These are phyloP conservation scores for Lindgomyces ingoldianus DNA, from an alignment of 495 filamentous ascomycete species.

Conservation along the genomic window DNA sequence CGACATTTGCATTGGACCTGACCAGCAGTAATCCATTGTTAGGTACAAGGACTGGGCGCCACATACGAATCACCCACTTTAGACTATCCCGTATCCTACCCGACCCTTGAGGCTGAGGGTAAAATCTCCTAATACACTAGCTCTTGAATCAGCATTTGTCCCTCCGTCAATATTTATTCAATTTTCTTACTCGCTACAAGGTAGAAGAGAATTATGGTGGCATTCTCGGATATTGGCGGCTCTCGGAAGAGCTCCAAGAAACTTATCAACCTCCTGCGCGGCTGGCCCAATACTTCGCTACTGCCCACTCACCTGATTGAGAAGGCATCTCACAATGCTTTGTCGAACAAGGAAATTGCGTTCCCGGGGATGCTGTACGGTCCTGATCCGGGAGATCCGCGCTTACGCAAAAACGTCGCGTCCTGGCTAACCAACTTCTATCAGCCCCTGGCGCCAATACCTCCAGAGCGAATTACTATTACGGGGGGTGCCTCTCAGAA, in stretches of 20 bases:
- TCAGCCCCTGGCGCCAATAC: constrained; percentile 47
- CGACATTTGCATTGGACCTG: background rate
- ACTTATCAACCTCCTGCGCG: constrained; percentile 30
- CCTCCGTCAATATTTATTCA: background rate
- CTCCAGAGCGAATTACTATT: constrained; percentile 65
- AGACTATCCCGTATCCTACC: too few relatives aligned
- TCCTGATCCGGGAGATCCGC: constrained; percentile 62
- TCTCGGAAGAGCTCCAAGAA: constrained; percentile 20
- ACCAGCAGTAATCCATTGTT: background rate
- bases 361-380: constrained; percentile 70
- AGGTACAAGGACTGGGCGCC: too few relatives aligned
- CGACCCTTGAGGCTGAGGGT: too few relatives aligned
- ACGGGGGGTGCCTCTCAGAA: constrained; percentile 80
- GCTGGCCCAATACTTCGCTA: constrained; percentile 68
- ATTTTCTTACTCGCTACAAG: background rate
- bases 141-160: too few relatives aligned
- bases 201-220: background rate
- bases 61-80: background rate
- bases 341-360: constrained; percentile 60
- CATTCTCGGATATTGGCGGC: constrained; percentile 21
- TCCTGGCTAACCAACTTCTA: constrained; percentile 71
- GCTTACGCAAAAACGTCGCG: constrained; percentile 52
- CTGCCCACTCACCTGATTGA: constrained; percentile 64
- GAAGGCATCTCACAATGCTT: constrained; percentile 54
- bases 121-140: too few relatives aligned